Evolutionary conservation across 2,329 filamentous ascomycete species (phyloP), one percentile per base, ranked within the genome.

Genomic region (Arthrobotrys pseudoclavata): DNA sequence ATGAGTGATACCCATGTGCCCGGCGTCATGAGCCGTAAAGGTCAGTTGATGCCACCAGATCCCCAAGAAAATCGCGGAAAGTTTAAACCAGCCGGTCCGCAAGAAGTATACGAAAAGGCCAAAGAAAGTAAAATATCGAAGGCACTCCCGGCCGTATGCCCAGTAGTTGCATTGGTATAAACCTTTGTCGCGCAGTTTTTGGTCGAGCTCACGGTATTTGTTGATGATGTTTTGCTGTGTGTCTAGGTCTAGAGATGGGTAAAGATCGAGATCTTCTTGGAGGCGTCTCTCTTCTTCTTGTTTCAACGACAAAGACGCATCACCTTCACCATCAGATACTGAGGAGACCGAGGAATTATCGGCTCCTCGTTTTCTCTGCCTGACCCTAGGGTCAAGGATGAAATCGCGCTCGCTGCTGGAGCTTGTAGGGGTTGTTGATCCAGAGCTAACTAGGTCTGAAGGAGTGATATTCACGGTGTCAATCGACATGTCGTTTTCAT

Each of bases 1-100:
- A 84, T 98, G 95, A 1, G 96, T 99, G 81, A 99, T 97, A 80
- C 93, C 96, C 91, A 97, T 97, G 84, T 99, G 96, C 5, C 93
- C 94, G 62, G 95, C 93, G 86, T 99, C 96, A 84, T 99, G 96
- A 77, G 93, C 96, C 0, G 91, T 91, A 83, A 99, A 99, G 63
- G 95, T 92, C 29, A 98, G 87, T 83, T 98, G 96, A 82, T 98
- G 96, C 95, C 96, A 98, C 82, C 97, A 88, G 79, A 89, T 87
- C 20, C 95, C 96, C 1, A 98, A 86, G 80, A 91, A 93, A 60
- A 92, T 83, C 0, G 89, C 94, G 70, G 92, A 92, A 1, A 88
- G 85, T 57, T 85, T 86, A 82, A 92, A 95, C 88, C 91, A 93
- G 40, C 87, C 87, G 82, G 85, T 85, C 15, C 84, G 87, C 20